A percentile compares a stretch with the other conserved stretches of the same genome.
Conservation (phyloP, 2,329 filamentous ascomycete genomes). For the Colletotrichum navitas region DNA sequence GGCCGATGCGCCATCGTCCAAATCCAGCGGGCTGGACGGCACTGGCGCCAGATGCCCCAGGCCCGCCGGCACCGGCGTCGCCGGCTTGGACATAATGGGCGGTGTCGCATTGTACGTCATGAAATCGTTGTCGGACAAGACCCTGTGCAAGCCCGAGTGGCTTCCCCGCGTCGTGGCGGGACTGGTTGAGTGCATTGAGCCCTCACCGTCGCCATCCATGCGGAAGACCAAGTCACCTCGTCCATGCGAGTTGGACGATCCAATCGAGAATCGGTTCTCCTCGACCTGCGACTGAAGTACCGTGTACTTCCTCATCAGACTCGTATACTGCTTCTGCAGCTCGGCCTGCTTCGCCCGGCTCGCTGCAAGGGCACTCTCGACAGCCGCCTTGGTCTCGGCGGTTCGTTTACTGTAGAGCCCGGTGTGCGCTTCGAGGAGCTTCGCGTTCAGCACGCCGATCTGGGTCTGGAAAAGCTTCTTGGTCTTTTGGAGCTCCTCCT, state of each 20-base stretch:
- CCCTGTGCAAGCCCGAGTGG: constrained; percentile 51
- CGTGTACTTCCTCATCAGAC: constrained; percentile 65
- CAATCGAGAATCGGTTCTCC: constrained; percentile 38
- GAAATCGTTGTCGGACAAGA: constrained; percentile 59
- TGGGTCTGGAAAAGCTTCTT: constrained; percentile 62
- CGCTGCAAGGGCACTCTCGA: constrained; percentile 63
- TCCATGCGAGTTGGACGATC: constrained; percentile 39
- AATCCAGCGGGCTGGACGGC: constrained; percentile 49
- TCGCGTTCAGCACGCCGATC: constrained; percentile 60
- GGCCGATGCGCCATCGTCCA: constrained; percentile 45
- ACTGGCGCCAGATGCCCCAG: constrained; percentile 54
- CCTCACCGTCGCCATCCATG: constrained; percentile 43
- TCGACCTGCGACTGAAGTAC: constrained; percentile 59
- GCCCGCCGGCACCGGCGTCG: constrained; percentile 47
- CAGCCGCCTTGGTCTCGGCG: constrained; percentile 51
- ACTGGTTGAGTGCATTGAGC: constrained; percentile 49
- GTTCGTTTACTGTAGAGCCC: constrained; percentile 46
- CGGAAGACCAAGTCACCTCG: constrained; percentile 40
- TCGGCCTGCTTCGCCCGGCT: constrained; percentile 66
- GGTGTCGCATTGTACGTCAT: constrained; percentile 60
- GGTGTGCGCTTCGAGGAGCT: constrained; percentile 56
- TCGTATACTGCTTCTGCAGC: constrained; percentile 64
- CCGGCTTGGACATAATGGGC: constrained; percentile 53
- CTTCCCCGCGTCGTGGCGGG: constrained; percentile 53
- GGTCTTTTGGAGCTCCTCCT: constrained; percentile 60